Evolutionary conservation across 2,329 filamentous ascomycete species (phyloP), one percentile per base, ranked within the genome.

Genomic region (Neopestalotiopsis clavispora): DNA sequence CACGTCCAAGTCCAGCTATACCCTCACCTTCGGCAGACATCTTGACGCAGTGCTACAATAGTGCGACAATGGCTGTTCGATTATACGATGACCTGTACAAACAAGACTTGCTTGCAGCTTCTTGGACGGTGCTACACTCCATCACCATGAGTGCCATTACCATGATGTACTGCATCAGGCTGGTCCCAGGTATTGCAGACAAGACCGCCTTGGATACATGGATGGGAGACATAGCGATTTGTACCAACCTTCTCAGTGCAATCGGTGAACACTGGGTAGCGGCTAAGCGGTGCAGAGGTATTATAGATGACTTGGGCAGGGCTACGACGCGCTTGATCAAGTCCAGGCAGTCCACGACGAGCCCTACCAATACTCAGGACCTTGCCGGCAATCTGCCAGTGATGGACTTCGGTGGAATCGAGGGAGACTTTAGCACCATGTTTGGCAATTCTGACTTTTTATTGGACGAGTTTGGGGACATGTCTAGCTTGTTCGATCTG

Each of bases 201-300:
- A 74, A 75, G 1, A 78, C 80, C 1, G 78, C 82, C 3, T 67
- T 81, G 2, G 80, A 84, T 13, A 75, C 78, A 1, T 73, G 87
- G 2, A 80, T 83, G 69, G 76, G 76, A 0, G 81, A 84, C 30
- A 72, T 86, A 12, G 80, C 80, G 28, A 78, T 80, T 1, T 78
- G 83, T 0, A 75, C 84, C 12, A 85, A 84, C 14, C 80, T 87
- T 0, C 75, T 88, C 2, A 85, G 85, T 49, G 85, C 85, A 1
- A 82, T 81, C 2, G 85, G 83, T 1, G 85, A 87, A 68, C 82
- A 87, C 68, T 88, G 85, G 85, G 77, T 80, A 0, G 85, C 85
- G 4, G 85, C 84, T 0, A 85, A 84, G 68, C 78, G 81, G 13
- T 81, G 82, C 60, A 79, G 84, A 3, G 81, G 84, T n/a, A 80